phyloP scores from a whole-genome alignment of 768 basidiomycete species.

The Agaricus blazei region DNA sequence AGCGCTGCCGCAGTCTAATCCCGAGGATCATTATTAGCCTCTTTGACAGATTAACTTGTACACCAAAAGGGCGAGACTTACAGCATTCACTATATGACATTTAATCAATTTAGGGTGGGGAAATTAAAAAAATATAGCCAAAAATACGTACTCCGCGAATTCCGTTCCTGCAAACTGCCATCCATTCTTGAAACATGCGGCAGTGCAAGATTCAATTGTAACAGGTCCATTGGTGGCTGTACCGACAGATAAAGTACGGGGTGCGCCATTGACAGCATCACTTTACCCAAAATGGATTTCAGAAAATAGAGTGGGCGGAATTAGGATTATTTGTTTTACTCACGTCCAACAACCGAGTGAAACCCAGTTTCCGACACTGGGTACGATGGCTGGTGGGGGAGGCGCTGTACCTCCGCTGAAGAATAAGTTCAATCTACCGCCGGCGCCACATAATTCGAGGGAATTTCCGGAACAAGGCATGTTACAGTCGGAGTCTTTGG shows the following conservation, averaged over 20 bases:
- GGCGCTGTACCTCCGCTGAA: slow-evolving; percentile 58
- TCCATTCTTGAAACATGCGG: slow-evolving; percentile 54
- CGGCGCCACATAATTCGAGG: slow-evolving; percentile 56
- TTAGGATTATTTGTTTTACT: slow-evolving; percentile 9
- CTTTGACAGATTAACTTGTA: background rate
- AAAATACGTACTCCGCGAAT: slow-evolving; percentile 28
- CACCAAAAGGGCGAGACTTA: slow-evolving; percentile 22
- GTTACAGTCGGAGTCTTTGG: slow-evolving; percentile 50
- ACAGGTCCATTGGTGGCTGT: slow-evolving; percentile 34
- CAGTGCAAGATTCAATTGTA: slow-evolving; percentile 54
- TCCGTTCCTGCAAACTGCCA: slow-evolving; percentile 33
- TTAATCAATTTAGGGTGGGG: background rate
- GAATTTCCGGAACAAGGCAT: slow-evolving; percentile 57
- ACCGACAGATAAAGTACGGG: slow-evolving; percentile 35
- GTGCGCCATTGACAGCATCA: slow-evolving; percentile 37
- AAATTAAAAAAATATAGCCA: background rate
- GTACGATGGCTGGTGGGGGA: slow-evolving; percentile 44
- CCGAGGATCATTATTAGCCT: background rate
- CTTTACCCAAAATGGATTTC: slow-evolving; percentile 23
- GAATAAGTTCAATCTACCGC: slow-evolving; percentile 55
- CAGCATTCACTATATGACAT: slow-evolving; percentile 42
- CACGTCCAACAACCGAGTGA: slow-evolving; percentile 76
- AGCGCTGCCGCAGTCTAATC: slow-evolving; percentile 43
- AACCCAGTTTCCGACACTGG: slow-evolving; percentile 57
- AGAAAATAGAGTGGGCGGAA: background rate